phyloP scores from a whole-genome alignment of 805 yeast genomes.

The Barnettozyma sucrosica region DNA sequence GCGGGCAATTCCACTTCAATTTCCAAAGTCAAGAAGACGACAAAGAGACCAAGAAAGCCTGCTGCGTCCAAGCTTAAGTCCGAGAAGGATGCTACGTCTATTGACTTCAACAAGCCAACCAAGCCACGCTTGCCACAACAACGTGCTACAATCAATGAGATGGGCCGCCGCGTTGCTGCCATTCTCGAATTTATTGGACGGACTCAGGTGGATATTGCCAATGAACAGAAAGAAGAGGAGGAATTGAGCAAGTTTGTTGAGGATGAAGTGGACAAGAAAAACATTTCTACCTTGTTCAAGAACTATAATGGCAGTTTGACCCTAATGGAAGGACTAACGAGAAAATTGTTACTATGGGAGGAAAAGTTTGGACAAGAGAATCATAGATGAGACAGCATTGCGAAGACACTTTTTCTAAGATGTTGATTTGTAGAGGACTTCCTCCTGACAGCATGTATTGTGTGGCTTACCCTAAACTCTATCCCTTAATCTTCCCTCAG shows the following conservation, averaged over 20 bases:
- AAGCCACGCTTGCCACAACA: slow-evolving; percentile 81
- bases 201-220: slow-evolving; percentile 75
- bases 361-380: slow-evolving; percentile 43
- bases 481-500: slow-evolving; percentile 11
- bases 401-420: not conserved
- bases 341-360: slow-evolving; percentile 74
- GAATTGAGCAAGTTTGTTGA: slow-evolving; percentile 42
- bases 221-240: slow-evolving; percentile 58
- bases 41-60: slow-evolving; percentile 15
- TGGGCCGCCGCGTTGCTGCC: slow-evolving; percentile 83
- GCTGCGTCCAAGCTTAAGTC: not conserved
- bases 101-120: slow-evolving; percentile 62
- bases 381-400: slow-evolving; percentile 1
- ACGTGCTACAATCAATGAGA: slow-evolving; percentile 69
- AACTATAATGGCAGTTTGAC: slow-evolving; percentile 55
- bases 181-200: slow-evolving; percentile 87
- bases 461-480: slow-evolving; percentile 1
- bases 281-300: slow-evolving; percentile 38
- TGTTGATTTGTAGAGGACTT: not conserved
- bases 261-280: slow-evolving; percentile 33
- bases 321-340: slow-evolving; percentile 68
- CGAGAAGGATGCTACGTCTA: slow-evolving; percentile 27
- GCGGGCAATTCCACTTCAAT: slow-evolving; percentile 4
- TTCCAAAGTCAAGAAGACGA: slow-evolving; percentile 1
- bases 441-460: not conserved